These are phyloP conservation scores for Sherardia arvensis DNA, from an alignment of 257 asterid species.

Conservation along the genomic window DNA sequence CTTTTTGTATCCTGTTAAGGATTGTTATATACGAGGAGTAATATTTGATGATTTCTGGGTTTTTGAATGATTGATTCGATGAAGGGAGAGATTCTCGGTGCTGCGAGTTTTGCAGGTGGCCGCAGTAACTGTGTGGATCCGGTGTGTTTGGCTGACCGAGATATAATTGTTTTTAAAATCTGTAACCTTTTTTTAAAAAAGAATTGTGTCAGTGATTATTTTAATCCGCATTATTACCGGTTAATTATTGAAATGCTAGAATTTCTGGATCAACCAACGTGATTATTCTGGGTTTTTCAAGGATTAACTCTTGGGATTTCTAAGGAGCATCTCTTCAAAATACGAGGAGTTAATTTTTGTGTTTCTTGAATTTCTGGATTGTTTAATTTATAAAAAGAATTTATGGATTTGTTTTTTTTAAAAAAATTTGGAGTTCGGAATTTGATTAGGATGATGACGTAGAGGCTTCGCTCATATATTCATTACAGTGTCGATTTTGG, in stretches of 20 bases:
- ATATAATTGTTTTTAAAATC: not conserved
- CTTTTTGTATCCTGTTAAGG: not conserved
- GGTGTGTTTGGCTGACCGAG: constrained; percentile 24
- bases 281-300: not conserved
- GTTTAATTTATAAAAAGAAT: no score
- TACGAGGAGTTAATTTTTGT: not conserved
- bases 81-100: constrained; percentile 8
- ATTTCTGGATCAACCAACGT: constrained; percentile 1
- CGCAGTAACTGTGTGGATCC: constrained; percentile 26
- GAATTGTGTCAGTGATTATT: constrained; percentile 8
- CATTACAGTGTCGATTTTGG: not conserved
- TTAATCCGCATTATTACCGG: not conserved
- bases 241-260: constrained; percentile 1
- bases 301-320: not conserved
- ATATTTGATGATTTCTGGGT: not conserved
- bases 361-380: not conserved
- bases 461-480: not conserved
- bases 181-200: not conserved
- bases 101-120: constrained; percentile 1
- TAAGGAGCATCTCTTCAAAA: not conserved
- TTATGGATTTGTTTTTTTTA: no score
- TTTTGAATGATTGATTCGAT: not conserved
- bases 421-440: not conserved
- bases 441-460: not conserved
- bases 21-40: not conserved